Evolutionary conservation across 139 green algal genomes (phyloP).

Genomic region (Chlamydomonas applanata): DNA sequence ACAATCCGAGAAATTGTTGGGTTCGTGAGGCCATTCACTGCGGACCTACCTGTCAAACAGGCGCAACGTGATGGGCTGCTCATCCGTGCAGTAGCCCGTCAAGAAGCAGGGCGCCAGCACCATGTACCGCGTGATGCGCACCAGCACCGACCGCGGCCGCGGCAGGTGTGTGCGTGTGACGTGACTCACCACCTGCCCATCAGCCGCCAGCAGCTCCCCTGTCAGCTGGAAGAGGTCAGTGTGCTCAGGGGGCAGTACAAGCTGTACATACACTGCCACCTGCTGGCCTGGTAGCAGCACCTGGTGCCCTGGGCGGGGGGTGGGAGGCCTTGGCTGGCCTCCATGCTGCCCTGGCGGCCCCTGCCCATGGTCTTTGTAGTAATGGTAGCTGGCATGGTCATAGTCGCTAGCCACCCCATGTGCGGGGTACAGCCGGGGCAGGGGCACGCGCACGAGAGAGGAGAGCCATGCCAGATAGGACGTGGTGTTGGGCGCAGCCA

Average conservation of each 20-base stretch:
- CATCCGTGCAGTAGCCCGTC: neutral
- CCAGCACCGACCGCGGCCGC: neutral
- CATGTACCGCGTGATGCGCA: neutral
- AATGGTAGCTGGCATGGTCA: neutral
- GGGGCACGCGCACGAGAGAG: neutral
- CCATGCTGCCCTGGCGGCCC: neutral
- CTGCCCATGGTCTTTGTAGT: neutral
- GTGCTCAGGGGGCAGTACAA: neutral
- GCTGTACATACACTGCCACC: neutral
- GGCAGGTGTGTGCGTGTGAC: constrained; percentile 4
- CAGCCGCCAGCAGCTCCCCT: constrained; percentile 1
- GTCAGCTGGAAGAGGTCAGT: constrained; percentile 13
- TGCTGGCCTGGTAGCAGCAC: neutral
- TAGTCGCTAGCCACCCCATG: neutral
- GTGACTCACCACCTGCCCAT: neutral
- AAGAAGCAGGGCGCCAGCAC: constrained; percentile 11
- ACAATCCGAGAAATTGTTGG: no score
- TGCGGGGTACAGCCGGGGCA: no score
- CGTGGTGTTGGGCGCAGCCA: neutral
- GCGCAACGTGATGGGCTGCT: neutral
- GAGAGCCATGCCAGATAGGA: neutral
- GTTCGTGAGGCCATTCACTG: neutral
- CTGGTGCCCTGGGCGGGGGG: neutral
- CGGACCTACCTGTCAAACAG: constrained; percentile 15
- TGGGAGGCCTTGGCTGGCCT: neutral